Conservation (phyloP, 1,139 yeast genomes). For the Lodderomyces metapsilosis region DNA sequence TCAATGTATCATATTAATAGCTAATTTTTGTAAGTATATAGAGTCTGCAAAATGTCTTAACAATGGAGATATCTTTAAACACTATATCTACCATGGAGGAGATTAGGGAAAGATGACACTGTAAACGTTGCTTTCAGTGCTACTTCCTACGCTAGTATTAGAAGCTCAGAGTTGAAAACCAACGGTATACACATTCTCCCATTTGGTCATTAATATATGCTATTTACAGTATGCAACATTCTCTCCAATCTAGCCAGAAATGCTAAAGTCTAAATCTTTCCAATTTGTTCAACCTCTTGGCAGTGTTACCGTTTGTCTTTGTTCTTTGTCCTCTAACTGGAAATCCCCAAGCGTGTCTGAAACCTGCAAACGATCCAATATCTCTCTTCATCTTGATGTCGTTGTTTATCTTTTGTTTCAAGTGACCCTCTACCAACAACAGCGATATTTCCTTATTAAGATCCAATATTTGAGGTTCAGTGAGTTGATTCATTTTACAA, state of each 20-base stretch:
- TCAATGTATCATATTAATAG: no score
- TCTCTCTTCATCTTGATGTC: slow-evolving; percentile 79
- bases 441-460: slow-evolving; percentile 84
- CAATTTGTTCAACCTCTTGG: slow-evolving; percentile 76
- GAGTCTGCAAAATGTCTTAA: no score
- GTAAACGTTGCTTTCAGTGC: no score
- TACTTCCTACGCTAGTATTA: no score
- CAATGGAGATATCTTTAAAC: no score
- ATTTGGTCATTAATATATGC: neutral
- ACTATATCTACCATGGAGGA: no score
- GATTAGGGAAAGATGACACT: no score
- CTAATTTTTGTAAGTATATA: no score
- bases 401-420: slow-evolving; percentile 72
- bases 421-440: slow-evolving; percentile 81
- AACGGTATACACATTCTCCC: no score
- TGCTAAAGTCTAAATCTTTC: slow-evolving; percentile 45
- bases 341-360: slow-evolving; percentile 82
- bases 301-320: slow-evolving; percentile 85
- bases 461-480: slow-evolving; percentile 84
- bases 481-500: slow-evolving; percentile 91
- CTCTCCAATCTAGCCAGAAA: neutral
- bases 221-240: neutral
- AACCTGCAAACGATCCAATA: slow-evolving; percentile 85
- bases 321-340: slow-evolving; percentile 97
- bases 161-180: no score